phyloP scores from a whole-genome alignment of 345 rosid species.

The Passiflora organensis region DNA sequence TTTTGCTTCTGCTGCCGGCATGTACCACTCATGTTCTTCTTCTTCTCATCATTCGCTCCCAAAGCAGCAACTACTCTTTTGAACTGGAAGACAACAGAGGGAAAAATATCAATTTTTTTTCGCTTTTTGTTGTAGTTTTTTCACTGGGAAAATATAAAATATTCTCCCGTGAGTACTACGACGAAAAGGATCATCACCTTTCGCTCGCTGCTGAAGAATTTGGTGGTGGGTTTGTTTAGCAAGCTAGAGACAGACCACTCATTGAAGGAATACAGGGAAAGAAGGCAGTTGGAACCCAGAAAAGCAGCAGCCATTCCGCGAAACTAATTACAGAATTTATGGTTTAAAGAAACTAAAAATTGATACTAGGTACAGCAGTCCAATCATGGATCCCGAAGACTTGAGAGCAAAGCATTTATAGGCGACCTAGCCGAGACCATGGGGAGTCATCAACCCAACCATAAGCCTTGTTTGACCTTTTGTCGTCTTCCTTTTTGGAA shows the following conservation, averaged over 20 bases:
- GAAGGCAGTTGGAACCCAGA: conserved; percentile 5
- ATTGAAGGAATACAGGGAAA: conserved; percentile 8
- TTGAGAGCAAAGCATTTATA: too few species aligned
- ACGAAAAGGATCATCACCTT: neutral
- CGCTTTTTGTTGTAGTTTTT: neutral
- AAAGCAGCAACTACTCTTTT: conserved; percentile 9
- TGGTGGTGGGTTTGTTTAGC: neutral
- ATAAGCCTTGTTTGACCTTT: too few species aligned
- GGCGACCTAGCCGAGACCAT: too few species aligned
- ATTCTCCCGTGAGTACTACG: too few species aligned
- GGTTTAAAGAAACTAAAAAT: too few species aligned
- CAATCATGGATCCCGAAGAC: too few species aligned
- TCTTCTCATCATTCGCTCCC: conserved; percentile 12
- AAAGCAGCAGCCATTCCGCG: conserved; percentile 6
- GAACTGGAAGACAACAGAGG: conserved; percentile 1
- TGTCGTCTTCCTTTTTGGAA: too few species aligned
- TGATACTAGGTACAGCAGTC: too few species aligned
- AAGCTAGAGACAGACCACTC: neutral
- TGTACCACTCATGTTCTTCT: neutral
- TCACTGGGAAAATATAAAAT: too few species aligned
- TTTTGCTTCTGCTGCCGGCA: conserved; percentile 1
- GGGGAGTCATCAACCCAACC: too few species aligned
- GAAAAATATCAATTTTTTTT: neutral
- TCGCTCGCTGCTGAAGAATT: neutral
- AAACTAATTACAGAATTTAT: too few species aligned